A percentile compares a stretch with the other conserved stretches of the same genome.
Evolutionary conservation across 345 rosid genomes (phyloP).

Genomic region (Euclidium syriacum): DNA sequence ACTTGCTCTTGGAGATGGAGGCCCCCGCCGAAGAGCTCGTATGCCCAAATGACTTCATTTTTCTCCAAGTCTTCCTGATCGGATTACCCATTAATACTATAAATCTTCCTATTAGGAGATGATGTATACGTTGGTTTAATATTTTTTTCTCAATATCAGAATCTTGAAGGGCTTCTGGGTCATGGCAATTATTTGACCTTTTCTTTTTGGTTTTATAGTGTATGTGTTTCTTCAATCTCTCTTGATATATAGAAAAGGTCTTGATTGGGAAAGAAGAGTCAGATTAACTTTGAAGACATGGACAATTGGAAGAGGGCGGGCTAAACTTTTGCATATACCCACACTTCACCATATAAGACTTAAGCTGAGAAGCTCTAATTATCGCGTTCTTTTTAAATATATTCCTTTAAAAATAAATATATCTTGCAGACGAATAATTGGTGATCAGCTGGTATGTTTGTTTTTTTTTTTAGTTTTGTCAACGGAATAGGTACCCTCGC

Average conservation of each 20-base stretch:
- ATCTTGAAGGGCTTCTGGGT: background rate
- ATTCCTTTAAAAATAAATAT: background rate
- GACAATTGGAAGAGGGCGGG: constrained; percentile 13
- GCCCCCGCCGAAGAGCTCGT: background rate
- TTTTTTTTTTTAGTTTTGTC: constrained; percentile 29
- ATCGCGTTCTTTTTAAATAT: background rate
- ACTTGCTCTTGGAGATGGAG: constrained; percentile 41
- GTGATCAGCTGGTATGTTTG: constrained; percentile 15
- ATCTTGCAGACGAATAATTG: constrained; percentile 11
- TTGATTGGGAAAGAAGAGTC: background rate
- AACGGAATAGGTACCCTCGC: constrained; percentile 13
- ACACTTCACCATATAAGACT: constrained; percentile 22
- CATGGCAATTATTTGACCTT: constrained; percentile 1
- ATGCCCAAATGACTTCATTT: constrained; percentile 41
- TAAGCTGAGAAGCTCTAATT: constrained; percentile 10
- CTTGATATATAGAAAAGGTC: constrained; percentile 15
- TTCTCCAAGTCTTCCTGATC: constrained; percentile 54
- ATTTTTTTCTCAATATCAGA: background rate
- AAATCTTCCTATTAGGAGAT: constrained; percentile 16
- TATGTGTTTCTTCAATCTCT: background rate
- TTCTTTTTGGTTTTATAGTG: background rate
- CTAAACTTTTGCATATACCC: constrained; percentile 12
- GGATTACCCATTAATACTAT: constrained; percentile 37
- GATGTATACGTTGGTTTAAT: background rate
- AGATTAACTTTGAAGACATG: constrained; percentile 14